Percentiles rank a stretch among this genome's conserved stretches.
phyloP scores from a whole-genome alignment of 306 rosid species.

The Hylodesmum podocarpum region DNA sequence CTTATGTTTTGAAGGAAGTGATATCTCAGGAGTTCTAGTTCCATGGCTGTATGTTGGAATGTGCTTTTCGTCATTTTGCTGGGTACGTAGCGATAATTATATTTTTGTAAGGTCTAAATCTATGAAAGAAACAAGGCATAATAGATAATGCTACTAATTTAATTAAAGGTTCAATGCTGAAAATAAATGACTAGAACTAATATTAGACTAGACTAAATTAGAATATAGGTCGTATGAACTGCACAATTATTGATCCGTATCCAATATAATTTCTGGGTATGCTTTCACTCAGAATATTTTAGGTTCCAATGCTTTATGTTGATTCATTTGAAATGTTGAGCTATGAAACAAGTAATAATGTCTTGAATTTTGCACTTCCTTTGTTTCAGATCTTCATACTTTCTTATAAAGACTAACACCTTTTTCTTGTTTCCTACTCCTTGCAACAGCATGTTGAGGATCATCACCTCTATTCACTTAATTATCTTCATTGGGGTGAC shows the following conservation, averaged over 20 bases:
- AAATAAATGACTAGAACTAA: background rate
- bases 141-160: background rate
- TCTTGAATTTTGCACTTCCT: constrained; percentile 15
- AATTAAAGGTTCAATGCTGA: background rate
- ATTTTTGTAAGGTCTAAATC: constrained; percentile 6
- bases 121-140: background rate
- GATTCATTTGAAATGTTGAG: constrained; percentile 1
- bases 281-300: background rate
- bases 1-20: constrained; percentile 76
- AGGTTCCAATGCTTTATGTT: constrained; percentile 8
- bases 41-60: constrained; percentile 97
- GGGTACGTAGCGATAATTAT: constrained; percentile 63
- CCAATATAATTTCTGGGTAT: background rate
- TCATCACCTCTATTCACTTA: constrained; percentile 91
- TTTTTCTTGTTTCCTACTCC: constrained; percentile 26
- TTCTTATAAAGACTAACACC: constrained; percentile 22
- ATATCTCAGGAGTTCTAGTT: constrained; percentile 90
- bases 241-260: background rate
- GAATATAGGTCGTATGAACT: background rate
- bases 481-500: constrained; percentile 91
- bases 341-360: background rate
- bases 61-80: constrained; percentile 96
- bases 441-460: constrained; percentile 94
- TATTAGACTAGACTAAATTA: background rate
- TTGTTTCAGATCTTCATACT: constrained; percentile 18